phyloP scores from a whole-genome alignment of 108 stramenopile genomes.

The Stephanodiscus minutulus region DNA sequence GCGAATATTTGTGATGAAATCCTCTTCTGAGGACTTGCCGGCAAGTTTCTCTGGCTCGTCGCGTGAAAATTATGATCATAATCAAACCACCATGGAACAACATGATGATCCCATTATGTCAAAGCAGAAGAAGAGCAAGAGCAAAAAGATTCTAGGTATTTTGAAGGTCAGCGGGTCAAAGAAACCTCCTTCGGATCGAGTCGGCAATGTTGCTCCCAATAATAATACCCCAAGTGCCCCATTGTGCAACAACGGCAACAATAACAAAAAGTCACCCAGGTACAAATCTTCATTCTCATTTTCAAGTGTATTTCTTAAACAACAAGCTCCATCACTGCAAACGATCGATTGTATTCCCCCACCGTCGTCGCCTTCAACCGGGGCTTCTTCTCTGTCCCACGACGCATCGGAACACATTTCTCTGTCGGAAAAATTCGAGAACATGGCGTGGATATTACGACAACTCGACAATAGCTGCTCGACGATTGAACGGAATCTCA shows the following conservation, averaged over 20 bases:
- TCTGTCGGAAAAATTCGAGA: constrained; percentile 51
- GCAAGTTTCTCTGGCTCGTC: constrained; percentile 11
- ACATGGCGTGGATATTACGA: constrained; percentile 63
- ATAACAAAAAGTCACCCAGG: constrained; percentile 2
- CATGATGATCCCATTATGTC: constrained; percentile 5
- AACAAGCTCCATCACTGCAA: constrained; percentile 7
- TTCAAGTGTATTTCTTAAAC: constrained; percentile 34
- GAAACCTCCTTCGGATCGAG: constrained; percentile 11
- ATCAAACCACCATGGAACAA: constrained; percentile 8
- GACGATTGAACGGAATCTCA: constrained; percentile 69
- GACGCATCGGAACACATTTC: constrained; percentile 7
- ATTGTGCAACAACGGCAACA: constrained; percentile 1
- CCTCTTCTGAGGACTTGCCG: neutral
- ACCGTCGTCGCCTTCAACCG: neutral
- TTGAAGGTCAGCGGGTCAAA: constrained; percentile 26
- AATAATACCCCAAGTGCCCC: neutral
- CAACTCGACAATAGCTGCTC: constrained; percentile 69
- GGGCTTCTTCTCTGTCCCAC: neutral
- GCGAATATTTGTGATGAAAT: neutral
- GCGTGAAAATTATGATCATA: constrained; percentile 19
- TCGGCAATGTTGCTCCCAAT: neutral
- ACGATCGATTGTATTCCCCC: constrained; percentile 17
- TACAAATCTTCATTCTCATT: constrained; percentile 31
- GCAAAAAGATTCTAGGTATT: constrained; percentile 33
- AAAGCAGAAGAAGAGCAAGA: constrained; percentile 29